These are phyloP conservation scores for Salix arbutifolia DNA, from an alignment of 345 rosid genomes.

Conservation along the genomic window DNA sequence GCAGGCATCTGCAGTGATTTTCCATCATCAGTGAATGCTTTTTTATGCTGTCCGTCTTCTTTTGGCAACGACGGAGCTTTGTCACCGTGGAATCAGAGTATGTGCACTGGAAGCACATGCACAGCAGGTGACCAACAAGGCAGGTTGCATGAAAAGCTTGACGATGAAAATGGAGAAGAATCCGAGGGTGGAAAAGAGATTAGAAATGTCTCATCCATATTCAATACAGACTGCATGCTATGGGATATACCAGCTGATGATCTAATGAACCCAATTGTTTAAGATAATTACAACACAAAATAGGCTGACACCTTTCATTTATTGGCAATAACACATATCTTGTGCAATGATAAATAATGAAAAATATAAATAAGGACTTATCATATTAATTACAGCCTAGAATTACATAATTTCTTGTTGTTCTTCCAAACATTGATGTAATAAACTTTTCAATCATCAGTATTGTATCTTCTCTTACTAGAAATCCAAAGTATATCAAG, in stretches of 20 bases:
- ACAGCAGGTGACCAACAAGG: constrained; percentile 43
- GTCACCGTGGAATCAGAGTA: constrained; percentile 57
- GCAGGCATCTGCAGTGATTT: constrained; percentile 33
- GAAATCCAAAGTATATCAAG: constrained; percentile 41
- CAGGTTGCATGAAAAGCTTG: constrained; percentile 25
- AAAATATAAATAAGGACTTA: constrained; percentile 35
- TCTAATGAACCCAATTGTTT: constrained; percentile 59
- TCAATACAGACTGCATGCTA: constrained; percentile 65
- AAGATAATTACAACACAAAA: not conserved
- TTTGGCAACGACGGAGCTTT: constrained; percentile 48
- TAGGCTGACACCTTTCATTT: not conserved
- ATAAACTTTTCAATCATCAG: not conserved
- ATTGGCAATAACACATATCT: not conserved
- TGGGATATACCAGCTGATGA: constrained; percentile 85
- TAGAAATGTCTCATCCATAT: constrained; percentile 44
- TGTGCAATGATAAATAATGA: constrained; percentile 6
- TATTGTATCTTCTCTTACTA: constrained; percentile 15
- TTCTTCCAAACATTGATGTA: constrained; percentile 11
- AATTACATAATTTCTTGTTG: constrained; percentile 2
- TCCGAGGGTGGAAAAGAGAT: constrained; percentile 47
- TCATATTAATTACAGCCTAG: constrained; percentile 7
- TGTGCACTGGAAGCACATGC: constrained; percentile 52
- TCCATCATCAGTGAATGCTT: constrained; percentile 29
- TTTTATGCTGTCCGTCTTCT: constrained; percentile 43
- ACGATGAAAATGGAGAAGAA: constrained; percentile 49